Percentiles rank a stretch among this genome's conserved stretches.
phyloP scores from a whole-genome alignment of 2,329 filamentous ascomycete genomes.

The Fusarium virguliforme region DNA sequence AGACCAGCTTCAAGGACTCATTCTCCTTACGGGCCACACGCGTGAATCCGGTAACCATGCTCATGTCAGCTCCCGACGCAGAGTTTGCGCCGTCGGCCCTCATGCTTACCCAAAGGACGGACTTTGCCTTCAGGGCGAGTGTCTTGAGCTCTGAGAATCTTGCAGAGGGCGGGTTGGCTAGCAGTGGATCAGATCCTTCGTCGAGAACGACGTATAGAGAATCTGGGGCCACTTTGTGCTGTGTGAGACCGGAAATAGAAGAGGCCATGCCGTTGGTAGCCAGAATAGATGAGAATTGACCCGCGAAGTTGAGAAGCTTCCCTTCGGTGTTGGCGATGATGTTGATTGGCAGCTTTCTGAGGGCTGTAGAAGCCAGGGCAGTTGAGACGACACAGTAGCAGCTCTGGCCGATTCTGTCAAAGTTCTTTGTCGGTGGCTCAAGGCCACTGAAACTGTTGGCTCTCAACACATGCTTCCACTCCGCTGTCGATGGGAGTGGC shows the following conservation, averaged over 20 bases:
- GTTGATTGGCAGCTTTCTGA: slow-evolving; percentile 1
- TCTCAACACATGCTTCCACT: slow-evolving; percentile 11
- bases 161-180: rapidly evolving
- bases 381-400: slow-evolving; percentile 26
- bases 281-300: not conserved
- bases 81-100: rapidly evolving
- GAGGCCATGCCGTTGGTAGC: slow-evolving; percentile 9
- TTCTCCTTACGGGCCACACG: not conserved
- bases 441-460: slow-evolving; percentile 22
- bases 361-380: not conserved
- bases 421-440: slow-evolving; percentile 32
- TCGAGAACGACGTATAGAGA: slow-evolving; percentile 30
- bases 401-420: slow-evolving; percentile 29
- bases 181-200: not conserved
- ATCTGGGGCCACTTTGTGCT: rapidly evolving
- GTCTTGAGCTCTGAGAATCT: not conserved
- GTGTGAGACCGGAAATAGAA: not conserved
- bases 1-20: not conserved
- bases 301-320: slow-evolving; percentile 12
- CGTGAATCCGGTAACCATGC: not conserved
- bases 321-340: slow-evolving; percentile 3
- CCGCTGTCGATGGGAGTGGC: not conserved
- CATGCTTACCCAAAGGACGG: slow-evolving; percentile 27
- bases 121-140: not conserved
- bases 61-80: not conserved